Conservation (phyloP, 495 filamentous ascomycete genomes). For the Xylaria grammica region DNA sequence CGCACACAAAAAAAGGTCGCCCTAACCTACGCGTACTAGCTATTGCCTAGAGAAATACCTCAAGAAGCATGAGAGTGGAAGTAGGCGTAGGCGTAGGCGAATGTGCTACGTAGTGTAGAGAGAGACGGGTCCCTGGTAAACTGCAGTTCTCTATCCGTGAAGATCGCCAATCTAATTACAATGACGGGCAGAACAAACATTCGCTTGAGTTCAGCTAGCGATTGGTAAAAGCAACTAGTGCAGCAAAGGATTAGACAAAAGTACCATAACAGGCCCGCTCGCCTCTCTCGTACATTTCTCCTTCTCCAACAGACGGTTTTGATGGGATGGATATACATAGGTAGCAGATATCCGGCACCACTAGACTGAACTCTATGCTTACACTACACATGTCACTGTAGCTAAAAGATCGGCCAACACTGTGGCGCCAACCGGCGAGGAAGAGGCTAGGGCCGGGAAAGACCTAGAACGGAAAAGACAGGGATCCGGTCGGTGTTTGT, state of each 20-base stretch:
- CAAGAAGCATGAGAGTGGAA: too few relatives aligned
- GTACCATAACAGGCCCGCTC: not conserved
- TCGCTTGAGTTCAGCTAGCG: not conserved
- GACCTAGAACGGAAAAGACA: conserved; percentile 13
- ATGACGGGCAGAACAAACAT: not conserved
- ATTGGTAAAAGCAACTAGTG: not conserved
- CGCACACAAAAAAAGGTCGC: not conserved
- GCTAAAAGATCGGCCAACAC: not conserved
- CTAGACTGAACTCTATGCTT: too few relatives aligned
- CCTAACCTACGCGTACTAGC: not conserved
- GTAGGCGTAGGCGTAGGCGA: too few relatives aligned
- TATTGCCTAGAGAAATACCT: too few relatives aligned
- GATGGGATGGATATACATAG: too few relatives aligned
- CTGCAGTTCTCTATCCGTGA: not conserved
- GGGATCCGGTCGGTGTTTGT: conserved; percentile 8
- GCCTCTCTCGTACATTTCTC: too few relatives aligned
- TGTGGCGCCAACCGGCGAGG: conserved; percentile 18
- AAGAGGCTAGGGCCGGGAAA: conserved; percentile 6
- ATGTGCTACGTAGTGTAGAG: too few relatives aligned
- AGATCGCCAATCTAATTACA: not conserved
- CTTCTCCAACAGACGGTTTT: too few relatives aligned
- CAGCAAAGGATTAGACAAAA: not conserved
- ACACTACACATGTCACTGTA: not conserved
- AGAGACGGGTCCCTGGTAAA: too few relatives aligned
- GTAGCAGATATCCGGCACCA: too few relatives aligned